These are phyloP conservation scores for Macadamia tetraphylla DNA, from an alignment of 164 flowering plant species.

Conservation along the genomic window DNA sequence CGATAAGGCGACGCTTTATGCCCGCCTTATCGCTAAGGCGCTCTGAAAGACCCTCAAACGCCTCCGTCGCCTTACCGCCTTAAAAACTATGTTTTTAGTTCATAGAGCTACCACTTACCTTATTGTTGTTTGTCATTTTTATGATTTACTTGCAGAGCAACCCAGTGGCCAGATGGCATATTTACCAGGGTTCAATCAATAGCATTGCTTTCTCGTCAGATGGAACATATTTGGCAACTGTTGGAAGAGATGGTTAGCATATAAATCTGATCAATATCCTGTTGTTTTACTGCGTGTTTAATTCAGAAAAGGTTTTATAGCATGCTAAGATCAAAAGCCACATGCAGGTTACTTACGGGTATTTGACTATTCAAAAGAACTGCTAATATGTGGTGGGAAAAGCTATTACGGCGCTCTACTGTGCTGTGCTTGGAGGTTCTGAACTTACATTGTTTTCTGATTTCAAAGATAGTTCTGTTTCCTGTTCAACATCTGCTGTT, in stretches of 20 bases:
- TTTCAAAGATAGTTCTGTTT: neutral
- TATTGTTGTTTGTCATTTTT: conserved; percentile 3
- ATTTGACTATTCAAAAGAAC: conserved; percentile 86
- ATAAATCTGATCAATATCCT: neutral
- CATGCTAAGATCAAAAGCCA: conserved; percentile 1
- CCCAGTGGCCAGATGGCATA: conserved; percentile 97
- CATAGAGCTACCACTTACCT: neutral
- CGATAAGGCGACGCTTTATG: too few species aligned
- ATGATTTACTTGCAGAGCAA: conserved; percentile 56
- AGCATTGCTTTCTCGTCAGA: conserved; percentile 75
- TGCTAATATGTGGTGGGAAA: conserved; percentile 86
- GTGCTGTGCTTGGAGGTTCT: conserved; percentile 98
- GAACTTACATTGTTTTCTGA: conserved; percentile 1
- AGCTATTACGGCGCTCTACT: conserved; percentile 94
- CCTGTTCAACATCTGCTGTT: neutral
- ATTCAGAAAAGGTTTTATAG: neutral
- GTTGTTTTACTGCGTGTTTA: neutral
- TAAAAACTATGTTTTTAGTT: too few species aligned
- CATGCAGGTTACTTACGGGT: conserved; percentile 84
- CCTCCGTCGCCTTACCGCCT: too few species aligned
- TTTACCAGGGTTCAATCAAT: conserved; percentile 89
- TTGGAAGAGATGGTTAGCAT: conserved; percentile 93
- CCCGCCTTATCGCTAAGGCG: too few species aligned
- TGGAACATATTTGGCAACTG: conserved; percentile 79
- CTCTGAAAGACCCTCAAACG: too few species aligned